Base-by-base conservation (phyloP, 345 rosid genomes). In the Rubroshorea leprosula region DNA sequence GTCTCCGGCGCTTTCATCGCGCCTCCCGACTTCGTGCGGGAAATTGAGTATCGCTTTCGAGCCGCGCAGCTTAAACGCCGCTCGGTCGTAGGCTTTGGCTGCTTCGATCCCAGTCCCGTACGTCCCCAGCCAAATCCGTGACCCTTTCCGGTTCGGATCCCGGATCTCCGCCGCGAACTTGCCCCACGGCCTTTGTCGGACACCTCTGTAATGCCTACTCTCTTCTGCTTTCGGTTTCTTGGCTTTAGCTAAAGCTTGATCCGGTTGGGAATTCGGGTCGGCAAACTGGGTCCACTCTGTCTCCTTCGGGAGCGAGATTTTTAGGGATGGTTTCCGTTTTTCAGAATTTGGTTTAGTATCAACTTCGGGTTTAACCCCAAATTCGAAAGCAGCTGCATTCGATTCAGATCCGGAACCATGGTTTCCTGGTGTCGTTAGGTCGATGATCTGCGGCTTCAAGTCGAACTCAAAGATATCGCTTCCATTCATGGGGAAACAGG, bases 91-190 rank as follows among this genome's bases (percentile, higher is more conserved):
- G 51, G 98, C 96, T 64, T 71, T 79, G 6, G 95, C 98, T 17
- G 98, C 96, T 67, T 83, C 84, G 16, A 83, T 59, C 10, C 83
- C 85, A 0, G 85, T 76, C 20, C 83, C 80, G 55, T 77, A 91
- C 16, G 98, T 91, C 68, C 98, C 98, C 0, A 91, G 83, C 98
- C 98, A 91, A 43, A 85, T 53, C 0, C 98, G 76, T 2, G 89
- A 59, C 17, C 98, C 88, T 23, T 72, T 87, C 58, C 78, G 70
- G 70, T 56, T 80, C 4, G 98, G 98, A 54, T 91, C 98, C 8
- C 98, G 76, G 66, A 91, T 91, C 89, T 91, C 98, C 45, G 98
- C 96, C 3, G 96, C 98, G 71, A 74, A 91, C 72, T 88, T 91
- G 2, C 98, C 98, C 98, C 98, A 91, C 35, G 98, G 95, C 72